Evolutionary conservation across 768 basidiomycete genomes (phyloP).

Genomic region (Kwoniella sp.): DNA sequence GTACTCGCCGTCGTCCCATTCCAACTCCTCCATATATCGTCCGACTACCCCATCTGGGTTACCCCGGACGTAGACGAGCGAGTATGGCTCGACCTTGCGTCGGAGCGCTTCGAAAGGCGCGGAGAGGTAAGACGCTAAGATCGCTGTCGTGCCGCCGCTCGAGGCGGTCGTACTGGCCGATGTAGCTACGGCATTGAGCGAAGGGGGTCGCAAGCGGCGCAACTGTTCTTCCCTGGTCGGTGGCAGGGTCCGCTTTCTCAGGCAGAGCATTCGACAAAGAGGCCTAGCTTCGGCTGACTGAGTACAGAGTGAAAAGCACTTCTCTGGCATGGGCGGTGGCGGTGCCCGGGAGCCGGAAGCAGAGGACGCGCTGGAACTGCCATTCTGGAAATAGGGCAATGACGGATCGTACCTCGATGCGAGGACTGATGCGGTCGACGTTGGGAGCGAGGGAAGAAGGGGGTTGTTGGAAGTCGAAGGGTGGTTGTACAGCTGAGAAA

Average conservation of each 20-base stretch:
- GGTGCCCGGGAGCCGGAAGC: conserved; percentile 4
- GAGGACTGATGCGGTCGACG: conserved; percentile 4
- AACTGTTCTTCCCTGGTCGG: conserved; percentile 18
- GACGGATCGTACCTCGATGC: conserved; percentile 15
- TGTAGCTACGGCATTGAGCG: too few species aligned
- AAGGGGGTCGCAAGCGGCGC: conserved; percentile 19
- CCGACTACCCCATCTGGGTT: conserved; percentile 39
- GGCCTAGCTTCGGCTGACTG: conserved; percentile 25
- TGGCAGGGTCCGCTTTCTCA: conserved; percentile 16
- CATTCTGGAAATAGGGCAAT: conserved; percentile 9
- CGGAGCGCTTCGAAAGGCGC: conserved; percentile 28
- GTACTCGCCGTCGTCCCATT: conserved; percentile 35
- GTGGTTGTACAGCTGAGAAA: conserved; percentile 10
- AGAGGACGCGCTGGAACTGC: conserved; percentile 12
- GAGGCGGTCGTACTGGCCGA: background rate
- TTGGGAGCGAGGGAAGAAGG: conserved; percentile 1
- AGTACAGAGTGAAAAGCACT: conserved; percentile 38
- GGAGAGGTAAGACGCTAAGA: background rate
- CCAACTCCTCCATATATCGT: conserved; percentile 44
- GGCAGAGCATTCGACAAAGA: conserved; percentile 39
- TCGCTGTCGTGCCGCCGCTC: background rate
- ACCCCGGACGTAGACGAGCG: conserved; percentile 35
- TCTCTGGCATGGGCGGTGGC: conserved; percentile 27
- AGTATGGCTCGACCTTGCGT: conserved; percentile 26
- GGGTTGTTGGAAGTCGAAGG: background rate